phyloP scores from a whole-genome alignment of 2,329 filamentous ascomycete genomes.

The Aplosporella prunicola region DNA sequence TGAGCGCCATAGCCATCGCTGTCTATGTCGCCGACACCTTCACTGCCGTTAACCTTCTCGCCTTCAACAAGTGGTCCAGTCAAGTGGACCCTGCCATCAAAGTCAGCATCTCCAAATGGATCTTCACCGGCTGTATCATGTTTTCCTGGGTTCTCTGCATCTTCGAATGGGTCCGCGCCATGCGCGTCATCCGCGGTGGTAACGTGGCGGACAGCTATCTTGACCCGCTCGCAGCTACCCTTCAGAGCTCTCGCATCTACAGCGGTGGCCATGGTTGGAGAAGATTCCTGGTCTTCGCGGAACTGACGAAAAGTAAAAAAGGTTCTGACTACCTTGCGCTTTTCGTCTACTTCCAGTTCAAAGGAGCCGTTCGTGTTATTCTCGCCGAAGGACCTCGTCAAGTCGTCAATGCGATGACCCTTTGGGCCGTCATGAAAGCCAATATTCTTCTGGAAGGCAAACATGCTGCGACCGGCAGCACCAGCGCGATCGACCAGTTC shows the following conservation, averaged over 20 bases:
- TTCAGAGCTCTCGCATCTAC: slow-evolving; percentile 72
- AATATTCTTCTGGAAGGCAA: slow-evolving; percentile 57
- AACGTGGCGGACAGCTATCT: slow-evolving; percentile 88
- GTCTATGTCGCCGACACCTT: slow-evolving; percentile 90
- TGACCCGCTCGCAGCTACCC: slow-evolving; percentile 72
- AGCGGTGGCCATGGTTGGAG: slow-evolving; percentile 66
- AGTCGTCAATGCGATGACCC: slow-evolving; percentile 78
- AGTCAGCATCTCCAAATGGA: slow-evolving; percentile 78
- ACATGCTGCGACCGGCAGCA: slow-evolving; percentile 46
- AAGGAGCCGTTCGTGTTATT: slow-evolving; percentile 74
- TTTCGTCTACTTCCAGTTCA: slow-evolving; percentile 79
- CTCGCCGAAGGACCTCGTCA: slow-evolving; percentile 89
- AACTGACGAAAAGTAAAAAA: slow-evolving; percentile 84
- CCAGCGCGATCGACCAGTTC: slow-evolving; percentile 61
- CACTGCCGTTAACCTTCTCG: slow-evolving; percentile 82
- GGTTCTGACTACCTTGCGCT: slow-evolving; percentile 82
- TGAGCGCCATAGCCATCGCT: slow-evolving; percentile 66
- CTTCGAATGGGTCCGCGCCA: slow-evolving; percentile 71
- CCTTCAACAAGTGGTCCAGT: slow-evolving; percentile 81
- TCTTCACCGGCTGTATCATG: slow-evolving; percentile 88
- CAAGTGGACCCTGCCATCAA: slow-evolving; percentile 70
- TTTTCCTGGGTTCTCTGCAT: slow-evolving; percentile 74
- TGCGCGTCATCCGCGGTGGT: slow-evolving; percentile 71
- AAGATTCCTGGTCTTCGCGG: slow-evolving; percentile 85
- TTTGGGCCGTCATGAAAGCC: slow-evolving; percentile 72